phyloP scores from a whole-genome alignment of 2,329 filamentous ascomycete genomes.

The Paramyrothecium sp. region DNA sequence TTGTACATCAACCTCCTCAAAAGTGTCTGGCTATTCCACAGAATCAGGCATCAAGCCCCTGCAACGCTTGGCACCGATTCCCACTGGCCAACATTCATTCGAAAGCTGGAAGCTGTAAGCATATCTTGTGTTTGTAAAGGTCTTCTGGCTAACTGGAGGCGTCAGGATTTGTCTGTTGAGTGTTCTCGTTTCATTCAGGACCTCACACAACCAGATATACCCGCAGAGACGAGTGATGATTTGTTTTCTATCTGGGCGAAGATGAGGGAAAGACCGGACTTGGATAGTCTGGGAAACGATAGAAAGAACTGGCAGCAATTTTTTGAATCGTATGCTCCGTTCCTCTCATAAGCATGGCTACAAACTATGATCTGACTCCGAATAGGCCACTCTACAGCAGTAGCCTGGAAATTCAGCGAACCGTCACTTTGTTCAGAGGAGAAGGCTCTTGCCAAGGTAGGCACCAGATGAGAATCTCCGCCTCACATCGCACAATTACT shows the following conservation, averaged over 20 bases:
- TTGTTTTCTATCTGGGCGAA: conserved; percentile 25
- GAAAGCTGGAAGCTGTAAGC: conserved; percentile 28
- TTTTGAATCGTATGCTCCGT: too few relatives aligned
- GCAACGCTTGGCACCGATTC: conserved; percentile 15
- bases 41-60: conserved; percentile 13
- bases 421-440: too few relatives aligned
- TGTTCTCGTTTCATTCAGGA: conserved; percentile 23
- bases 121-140: not conserved
- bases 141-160: conserved; percentile 3
- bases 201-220: conserved; percentile 17
- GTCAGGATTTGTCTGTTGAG: conserved; percentile 22
- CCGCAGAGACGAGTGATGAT: conserved; percentile 12
- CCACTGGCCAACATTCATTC: conserved; percentile 31
- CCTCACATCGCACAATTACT: not conserved
- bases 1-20: conserved; percentile 31
- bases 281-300: too few relatives aligned
- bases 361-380: too few relatives aligned
- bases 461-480: not conserved
- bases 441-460: too few relatives aligned
- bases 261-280: conserved; percentile 10
- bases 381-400: too few relatives aligned
- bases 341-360: too few relatives aligned
- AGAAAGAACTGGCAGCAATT: too few relatives aligned
- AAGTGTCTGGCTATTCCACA: conserved; percentile 27
- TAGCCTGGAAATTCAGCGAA: too few relatives aligned